Percentiles rank a stretch among this genome's conserved stretches.
phyloP scores from a whole-genome alignment of 768 basidiomycete species.

The Tylopilus cervinicoccineus region DNA sequence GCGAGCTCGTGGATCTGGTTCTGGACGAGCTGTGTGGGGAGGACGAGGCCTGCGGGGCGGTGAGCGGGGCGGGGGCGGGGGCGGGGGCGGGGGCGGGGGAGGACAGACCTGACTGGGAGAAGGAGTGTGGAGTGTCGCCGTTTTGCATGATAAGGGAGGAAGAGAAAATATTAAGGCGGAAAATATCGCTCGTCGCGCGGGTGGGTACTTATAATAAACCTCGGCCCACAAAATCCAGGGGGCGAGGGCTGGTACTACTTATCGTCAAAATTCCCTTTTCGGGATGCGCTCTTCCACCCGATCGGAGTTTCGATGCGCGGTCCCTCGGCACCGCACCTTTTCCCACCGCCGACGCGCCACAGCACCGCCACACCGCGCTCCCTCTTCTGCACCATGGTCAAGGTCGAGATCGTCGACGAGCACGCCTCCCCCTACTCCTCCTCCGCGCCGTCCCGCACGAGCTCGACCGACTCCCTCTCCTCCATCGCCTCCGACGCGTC shows the following conservation, averaged over 20 bases:
- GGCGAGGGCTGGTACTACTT: constrained; percentile 15
- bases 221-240: constrained; percentile 13
- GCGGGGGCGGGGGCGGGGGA: neutral
- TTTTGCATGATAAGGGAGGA: constrained; percentile 29
- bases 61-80: neutral
- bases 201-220: constrained; percentile 25
- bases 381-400: constrained; percentile 64
- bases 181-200: constrained; percentile 13
- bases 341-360: constrained; percentile 20
- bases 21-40: constrained; percentile 67
- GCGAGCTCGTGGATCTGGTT: constrained; percentile 80
- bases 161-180: constrained; percentile 26
- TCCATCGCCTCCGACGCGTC: constrained; percentile 71
- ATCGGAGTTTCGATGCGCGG: constrained; percentile 27
- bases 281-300: constrained; percentile 4
- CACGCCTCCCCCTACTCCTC: constrained; percentile 75
- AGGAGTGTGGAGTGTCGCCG: constrained; percentile 28
- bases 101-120: constrained; percentile 31
- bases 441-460: constrained; percentile 68
- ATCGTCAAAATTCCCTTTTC: constrained; percentile 11
- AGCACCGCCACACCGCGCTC: constrained; percentile 15
- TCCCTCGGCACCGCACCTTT: constrained; percentile 25
- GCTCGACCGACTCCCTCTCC: constrained; percentile 67
- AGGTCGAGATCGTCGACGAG: constrained; percentile 85
- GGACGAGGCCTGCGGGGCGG: constrained; percentile 45